Base-by-base conservation (phyloP, 805 yeast genomes). In the Wickerhamiella australiensis region DNA sequence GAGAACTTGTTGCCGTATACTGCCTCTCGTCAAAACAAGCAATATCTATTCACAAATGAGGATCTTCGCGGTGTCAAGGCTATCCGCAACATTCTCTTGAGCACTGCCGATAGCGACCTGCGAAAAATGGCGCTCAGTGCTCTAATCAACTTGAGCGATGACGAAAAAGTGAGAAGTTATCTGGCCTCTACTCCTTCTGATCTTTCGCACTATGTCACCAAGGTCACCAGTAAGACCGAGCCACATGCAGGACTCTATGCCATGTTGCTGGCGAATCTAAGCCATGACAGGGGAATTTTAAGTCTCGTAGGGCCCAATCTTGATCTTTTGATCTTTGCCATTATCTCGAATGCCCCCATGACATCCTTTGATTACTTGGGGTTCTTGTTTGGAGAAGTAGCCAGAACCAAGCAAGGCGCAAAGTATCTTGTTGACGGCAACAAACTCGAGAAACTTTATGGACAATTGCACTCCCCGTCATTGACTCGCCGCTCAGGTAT, bases 401-500 rank as follows among this genome's bases (percentile, higher is more conserved):
- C 96, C 1, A 76, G 96, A 56, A 82, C 80, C 52, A 45, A 49
- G 15, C 51, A 55, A 12, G 69, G 69, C 21, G 77, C 95, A 63
- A 72, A 75, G 42, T 87, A 86, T 65, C 85, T 87, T 59, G 38
- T 33, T 9, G 75, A 81, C 42, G 74, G 80, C 1, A 71, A 73
- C 56, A 94, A 84, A 85, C 65, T 86, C 20, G 78, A 87, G n/a
- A 85, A 85, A 61, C 65, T 87, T 23, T 69, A 85, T 52, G 92
- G 79, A 0, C 87, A 86, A 66, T 82, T 96, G 3, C 88, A 85
- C 61, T 77, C 79, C 59, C 82, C 79, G 56, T 72, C 85, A 12
- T 78, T 77, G 58, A 77, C 78, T 22, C 79, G 97, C 68, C 76
- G 97, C 66, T 88, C 83, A 62, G 96, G 95, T 60, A 88, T 85